phyloP scores from a whole-genome alignment of 805 yeast species.

The Pichia nakasei region DNA sequence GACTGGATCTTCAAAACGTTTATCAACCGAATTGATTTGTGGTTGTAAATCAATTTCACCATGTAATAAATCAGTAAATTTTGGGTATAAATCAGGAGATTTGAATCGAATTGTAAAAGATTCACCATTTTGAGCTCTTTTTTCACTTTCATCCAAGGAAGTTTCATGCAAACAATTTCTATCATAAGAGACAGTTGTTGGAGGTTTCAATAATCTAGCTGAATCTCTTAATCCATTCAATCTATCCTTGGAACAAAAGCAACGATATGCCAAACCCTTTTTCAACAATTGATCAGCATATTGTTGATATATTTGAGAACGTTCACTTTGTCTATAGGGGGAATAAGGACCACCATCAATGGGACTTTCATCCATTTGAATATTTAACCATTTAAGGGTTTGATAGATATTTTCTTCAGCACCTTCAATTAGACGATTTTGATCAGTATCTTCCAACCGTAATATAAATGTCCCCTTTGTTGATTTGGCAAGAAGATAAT shows the following conservation, averaged over 20 bases:
- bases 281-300: conserved; percentile 50
- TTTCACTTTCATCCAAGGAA: conserved; percentile 32
- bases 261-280: conserved; percentile 71
- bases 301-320: conserved; percentile 55
- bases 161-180: conserved; percentile 55
- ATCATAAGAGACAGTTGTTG: conserved; percentile 88
- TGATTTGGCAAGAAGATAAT: conserved; percentile 68
- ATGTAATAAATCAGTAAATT: conserved; percentile 65
- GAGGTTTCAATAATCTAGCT: conserved; percentile 71
- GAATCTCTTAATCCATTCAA: conserved; percentile 57
- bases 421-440: conserved; percentile 61
- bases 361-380: conserved; percentile 81
- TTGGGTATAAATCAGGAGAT: conserved; percentile 64
- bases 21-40: conserved; percentile 59
- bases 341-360: conserved; percentile 66
- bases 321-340: conserved; percentile 81
- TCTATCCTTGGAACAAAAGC: conserved; percentile 79
- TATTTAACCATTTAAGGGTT: conserved; percentile 67
- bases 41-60: conserved; percentile 73
- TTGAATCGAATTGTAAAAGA: conserved; percentile 61
- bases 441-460: conserved; percentile 91
- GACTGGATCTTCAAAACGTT: conserved; percentile 83
- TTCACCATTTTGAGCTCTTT: conserved; percentile 27
- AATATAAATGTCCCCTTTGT: conserved; percentile 77
- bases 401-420: conserved; percentile 79